Base-by-base conservation (phyloP, 1,284 basidiomycete genomes). In the Apiotrichum veenhuisii region DNA sequence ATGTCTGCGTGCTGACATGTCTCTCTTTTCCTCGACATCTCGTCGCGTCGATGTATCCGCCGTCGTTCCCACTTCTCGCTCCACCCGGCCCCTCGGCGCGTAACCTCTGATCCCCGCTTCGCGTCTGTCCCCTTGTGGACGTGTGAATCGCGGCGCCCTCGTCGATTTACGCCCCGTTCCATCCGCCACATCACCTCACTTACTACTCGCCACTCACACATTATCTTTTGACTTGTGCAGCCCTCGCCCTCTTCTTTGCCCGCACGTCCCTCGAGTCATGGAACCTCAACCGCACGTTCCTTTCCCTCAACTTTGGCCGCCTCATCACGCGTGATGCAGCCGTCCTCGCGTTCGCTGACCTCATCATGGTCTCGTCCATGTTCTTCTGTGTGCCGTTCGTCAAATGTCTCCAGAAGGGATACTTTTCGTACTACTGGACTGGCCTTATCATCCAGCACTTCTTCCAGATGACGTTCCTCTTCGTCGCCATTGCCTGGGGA, bases 311-410 rank as follows among this genome's bases (percentile, higher is more conserved):
- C 14, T 97, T 98, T 69, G 91, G 90, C 2, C 81, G 84, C 40
- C 85, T 95, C 79, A 89, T 99, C 77, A 93, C 91, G 0, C 82
- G 85, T 58, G 90, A 98, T 72, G 91, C 85, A 1, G 73, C 88
- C 48, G 87, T 85, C 0, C 84, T 98, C 15, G 92, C 91, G 0
- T 67, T 95, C 25, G 89, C 87, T 45, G 95, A 98, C 68, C 86
- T 80, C 1, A 80, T 89, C 27, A 84, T 98, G 59, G 87, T 97
- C 12, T 76, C 82, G 9, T 82, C 83, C 64, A 93, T 91, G 17
- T 84, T 82, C 17, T 67, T 96, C 23, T 82, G 80, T 56, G 90
- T 98, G 0, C 88, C 88, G 0, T 92, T 96, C 67, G 88, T 87
- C 50, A 84, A 86, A 71, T 85, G 85, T 1, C 69, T 95, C 54